Conservation (phyloP, 805 yeast species). For the Pichia paraexigua region DNA sequence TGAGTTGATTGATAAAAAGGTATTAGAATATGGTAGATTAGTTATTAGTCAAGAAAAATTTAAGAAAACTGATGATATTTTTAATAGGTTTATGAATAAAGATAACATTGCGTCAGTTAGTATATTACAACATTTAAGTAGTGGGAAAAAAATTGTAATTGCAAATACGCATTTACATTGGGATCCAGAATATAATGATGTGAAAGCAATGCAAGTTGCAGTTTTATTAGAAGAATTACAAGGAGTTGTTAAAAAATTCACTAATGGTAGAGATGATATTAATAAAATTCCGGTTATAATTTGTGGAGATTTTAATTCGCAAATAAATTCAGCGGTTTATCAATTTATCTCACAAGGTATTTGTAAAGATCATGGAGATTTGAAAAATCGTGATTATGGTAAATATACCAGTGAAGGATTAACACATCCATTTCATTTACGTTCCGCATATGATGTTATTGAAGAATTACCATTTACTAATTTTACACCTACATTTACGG, state of each 20-base stretch:
- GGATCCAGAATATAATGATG: slow-evolving; percentile 97
- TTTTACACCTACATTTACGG: slow-evolving; percentile 87
- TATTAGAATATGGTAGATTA: slow-evolving; percentile 75
- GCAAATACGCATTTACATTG: slow-evolving; percentile 95
- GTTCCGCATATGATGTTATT: slow-evolving; percentile 74
- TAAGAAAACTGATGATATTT: slow-evolving; percentile 88
- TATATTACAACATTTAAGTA: slow-evolving; percentile 60
- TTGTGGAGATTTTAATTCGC: slow-evolving; percentile 95
- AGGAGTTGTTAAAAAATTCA: slow-evolving; percentile 41
- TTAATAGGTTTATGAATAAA: slow-evolving; percentile 92
- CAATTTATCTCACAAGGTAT: slow-evolving; percentile 78
- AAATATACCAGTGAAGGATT: slow-evolving; percentile 84
- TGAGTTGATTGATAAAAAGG: slow-evolving; percentile 58
- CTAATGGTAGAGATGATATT: slow-evolving; percentile 24
- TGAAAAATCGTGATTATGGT: slow-evolving; percentile 86
- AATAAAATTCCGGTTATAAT: slow-evolving; percentile 64
- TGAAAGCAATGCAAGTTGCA: slow-evolving; percentile 92
- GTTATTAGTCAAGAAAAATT: slow-evolving; percentile 79
- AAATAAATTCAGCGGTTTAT: slow-evolving; percentile 81
- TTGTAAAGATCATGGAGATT: slow-evolving; percentile 71
- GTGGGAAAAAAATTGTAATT: slow-evolving; percentile 65
- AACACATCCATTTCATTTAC: slow-evolving; percentile 69
- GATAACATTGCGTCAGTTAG: slow-evolving; percentile 84
- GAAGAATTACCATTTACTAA: slow-evolving; percentile 94
- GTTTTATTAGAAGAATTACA: slow-evolving; percentile 84